Base-by-base conservation (phyloP, 1,284 basidiomycete species). In the Puccinia coronata region DNA sequence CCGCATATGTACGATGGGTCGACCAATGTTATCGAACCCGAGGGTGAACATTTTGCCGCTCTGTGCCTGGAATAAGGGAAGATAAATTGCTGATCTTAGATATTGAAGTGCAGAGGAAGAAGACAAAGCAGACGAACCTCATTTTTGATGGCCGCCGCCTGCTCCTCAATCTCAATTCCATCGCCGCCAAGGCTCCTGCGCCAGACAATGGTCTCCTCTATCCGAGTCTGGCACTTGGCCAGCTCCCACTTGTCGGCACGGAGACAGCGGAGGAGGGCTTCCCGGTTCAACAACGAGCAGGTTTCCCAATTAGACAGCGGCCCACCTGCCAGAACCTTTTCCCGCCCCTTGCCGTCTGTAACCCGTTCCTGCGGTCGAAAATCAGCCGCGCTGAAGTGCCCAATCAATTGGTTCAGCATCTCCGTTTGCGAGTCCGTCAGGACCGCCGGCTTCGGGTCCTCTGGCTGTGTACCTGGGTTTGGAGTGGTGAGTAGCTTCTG, bases 1-100 rank as follows among this genome's bases (percentile, higher is more conserved):
- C 36, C 85, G 84, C 87, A 87, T 87, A 84, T 87, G 87, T 72
- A 87, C 84, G n/a, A 87, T 84, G 1, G 87, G 87, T 41, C 87
- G 82, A 39, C 84, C 84, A 25, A 84, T 82, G 63, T 85, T 84
- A 83, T 87, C 87, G 83, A 84, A 81, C 23, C 86, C 86, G 25
- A 86, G 82, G 25, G 86, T 83, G 51, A 86, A 85, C 81, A 87
- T 86, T 82, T 87, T 87, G 28, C 87, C 87, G 23, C 85, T 87
- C 83, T 84, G 84, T 51, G 85, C 86, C 83, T 87, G 85, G 1
- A 74, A 81, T 59, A 23, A 59, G 41, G 43, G 59, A 39, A 57
- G n/a, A 69, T 51, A 69, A 41, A n/a, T 14, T n/a, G 11, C 59
- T 31, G 39, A 47, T 11, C 12, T 11, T 25, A 0, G 39, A 0